Evolutionary conservation across 441 rosid genomes (phyloP).

Genomic region (Adansonia grandidieri): DNA sequence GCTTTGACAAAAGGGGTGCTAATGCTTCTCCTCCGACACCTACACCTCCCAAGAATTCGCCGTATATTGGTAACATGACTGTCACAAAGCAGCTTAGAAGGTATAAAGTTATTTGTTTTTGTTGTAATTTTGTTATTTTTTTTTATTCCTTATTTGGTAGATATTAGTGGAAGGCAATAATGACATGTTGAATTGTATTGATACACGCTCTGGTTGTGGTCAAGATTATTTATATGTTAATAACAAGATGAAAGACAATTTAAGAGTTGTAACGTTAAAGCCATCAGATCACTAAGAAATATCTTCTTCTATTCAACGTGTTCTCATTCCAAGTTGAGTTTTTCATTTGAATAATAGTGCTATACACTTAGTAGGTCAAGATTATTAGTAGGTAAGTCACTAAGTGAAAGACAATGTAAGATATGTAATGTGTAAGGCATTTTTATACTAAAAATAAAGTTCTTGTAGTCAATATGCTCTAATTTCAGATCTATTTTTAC

Average conservation of each 20-base stretch:
- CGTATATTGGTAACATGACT: slow-evolving; percentile 88
- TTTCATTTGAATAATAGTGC: not conserved
- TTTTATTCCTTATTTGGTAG: not conserved
- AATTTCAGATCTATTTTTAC: not conserved
- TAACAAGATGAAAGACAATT: not conserved
- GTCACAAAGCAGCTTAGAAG: slow-evolving; percentile 65
- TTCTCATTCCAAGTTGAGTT: slow-evolving; percentile 9
- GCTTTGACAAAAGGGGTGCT: slow-evolving; percentile 68
- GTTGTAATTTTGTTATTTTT: not conserved
- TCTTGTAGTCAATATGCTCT: not conserved
- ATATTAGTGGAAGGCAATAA: not conserved
- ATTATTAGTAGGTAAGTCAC: not conserved
- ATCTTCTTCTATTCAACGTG: not conserved
- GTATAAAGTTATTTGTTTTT: not conserved
- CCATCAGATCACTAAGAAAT: not conserved
- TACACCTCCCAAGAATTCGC: slow-evolving; percentile 70
- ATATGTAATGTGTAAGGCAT: not conserved
- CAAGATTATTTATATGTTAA: not conserved
- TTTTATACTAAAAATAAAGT: not conserved
- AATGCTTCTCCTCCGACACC: slow-evolving; percentile 84
- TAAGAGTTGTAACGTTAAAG: slow-evolving; percentile 3
- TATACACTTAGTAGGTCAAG: not conserved
- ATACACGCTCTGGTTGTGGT: not conserved
- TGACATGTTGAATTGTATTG: not conserved
- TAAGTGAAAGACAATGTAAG: not conserved